phyloP scores from a whole-genome alignment of 805 yeast genomes.

The Metschnikowia aberdeeniae region DNA sequence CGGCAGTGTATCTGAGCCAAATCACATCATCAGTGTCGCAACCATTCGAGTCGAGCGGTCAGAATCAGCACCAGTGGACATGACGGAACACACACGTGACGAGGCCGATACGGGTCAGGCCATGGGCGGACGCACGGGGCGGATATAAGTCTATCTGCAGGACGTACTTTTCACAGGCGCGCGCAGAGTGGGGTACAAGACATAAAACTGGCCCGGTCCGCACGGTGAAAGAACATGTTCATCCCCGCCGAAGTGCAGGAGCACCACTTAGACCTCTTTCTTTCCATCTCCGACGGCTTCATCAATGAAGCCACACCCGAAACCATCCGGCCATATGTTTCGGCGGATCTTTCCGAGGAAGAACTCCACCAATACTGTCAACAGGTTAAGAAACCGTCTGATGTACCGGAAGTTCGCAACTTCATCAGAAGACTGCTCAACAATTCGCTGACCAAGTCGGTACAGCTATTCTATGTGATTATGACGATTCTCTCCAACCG shows the following conservation, averaged over 20 bases:
- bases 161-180: conserved; percentile 1
- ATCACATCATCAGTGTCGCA: too few relatives aligned
- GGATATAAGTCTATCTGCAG: background rate
- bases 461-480: conserved; percentile 22
- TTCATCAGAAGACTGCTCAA: conserved; percentile 12
- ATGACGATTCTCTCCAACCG: conserved; percentile 28
- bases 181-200: conserved; percentile 4
- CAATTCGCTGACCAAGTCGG: conserved; percentile 17
- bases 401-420: conserved; percentile 24
- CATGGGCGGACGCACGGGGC: background rate
- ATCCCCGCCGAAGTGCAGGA: conserved; percentile 17
- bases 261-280: conserved; percentile 25
- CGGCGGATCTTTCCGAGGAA: conserved; percentile 23
- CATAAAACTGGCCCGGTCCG: background rate
- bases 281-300: conserved; percentile 32
- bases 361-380: conserved; percentile 26
- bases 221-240: conserved; percentile 3
- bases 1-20: too few relatives aligned
- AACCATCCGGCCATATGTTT: conserved; percentile 22
- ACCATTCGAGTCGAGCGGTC: too few relatives aligned
- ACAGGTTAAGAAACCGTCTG: conserved; percentile 24
- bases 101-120: background rate
- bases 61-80: too few relatives aligned
- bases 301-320: conserved; percentile 31
- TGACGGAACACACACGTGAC: background rate